Conservation (phyloP, 768 basidiomycete species). For the Tephrocybe sp. region DNA sequence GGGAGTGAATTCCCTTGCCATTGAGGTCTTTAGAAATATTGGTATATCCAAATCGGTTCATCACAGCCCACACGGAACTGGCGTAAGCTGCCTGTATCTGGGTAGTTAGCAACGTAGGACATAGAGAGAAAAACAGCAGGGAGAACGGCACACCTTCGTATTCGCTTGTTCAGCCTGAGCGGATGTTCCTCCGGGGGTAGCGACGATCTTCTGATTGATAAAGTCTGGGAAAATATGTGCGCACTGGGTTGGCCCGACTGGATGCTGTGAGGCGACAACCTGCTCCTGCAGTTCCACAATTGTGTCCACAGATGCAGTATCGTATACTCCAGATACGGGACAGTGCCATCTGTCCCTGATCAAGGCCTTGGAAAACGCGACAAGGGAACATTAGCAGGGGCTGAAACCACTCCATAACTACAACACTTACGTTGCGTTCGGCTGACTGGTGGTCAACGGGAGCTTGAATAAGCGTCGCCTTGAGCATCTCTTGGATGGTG, state of each 20-base stretch:
- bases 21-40: conserved; percentile 24
- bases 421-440: conserved; percentile 10
- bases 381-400: background rate
- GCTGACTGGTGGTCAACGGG: conserved; percentile 2
- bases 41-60: conserved; percentile 24
- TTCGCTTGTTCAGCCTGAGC: no score
- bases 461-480: conserved; percentile 3
- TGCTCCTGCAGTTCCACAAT: conserved; percentile 15
- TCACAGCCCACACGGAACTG: conserved; percentile 25
- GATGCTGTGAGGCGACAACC: background rate
- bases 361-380: conserved; percentile 26
- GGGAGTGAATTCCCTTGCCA: conserved; percentile 27
- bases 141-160: background rate
- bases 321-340: conserved; percentile 26
- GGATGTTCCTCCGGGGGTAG: no score
- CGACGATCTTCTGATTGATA: conserved; percentile 10
- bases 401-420: background rate
- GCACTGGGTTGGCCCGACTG: conserved; percentile 17
- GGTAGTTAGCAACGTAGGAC: no score
- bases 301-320: conserved; percentile 11
- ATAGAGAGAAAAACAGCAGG: no score
- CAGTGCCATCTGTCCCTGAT: conserved; percentile 34
- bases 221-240: conserved; percentile 29
- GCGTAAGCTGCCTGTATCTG: conserved; percentile 1
- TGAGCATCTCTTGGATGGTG: conserved; percentile 4